Percentiles rank a stretch among this genome's conserved stretches.
Conservation (phyloP, 768 basidiomycete species). For the Brasilioporus rufonigricans region DNA sequence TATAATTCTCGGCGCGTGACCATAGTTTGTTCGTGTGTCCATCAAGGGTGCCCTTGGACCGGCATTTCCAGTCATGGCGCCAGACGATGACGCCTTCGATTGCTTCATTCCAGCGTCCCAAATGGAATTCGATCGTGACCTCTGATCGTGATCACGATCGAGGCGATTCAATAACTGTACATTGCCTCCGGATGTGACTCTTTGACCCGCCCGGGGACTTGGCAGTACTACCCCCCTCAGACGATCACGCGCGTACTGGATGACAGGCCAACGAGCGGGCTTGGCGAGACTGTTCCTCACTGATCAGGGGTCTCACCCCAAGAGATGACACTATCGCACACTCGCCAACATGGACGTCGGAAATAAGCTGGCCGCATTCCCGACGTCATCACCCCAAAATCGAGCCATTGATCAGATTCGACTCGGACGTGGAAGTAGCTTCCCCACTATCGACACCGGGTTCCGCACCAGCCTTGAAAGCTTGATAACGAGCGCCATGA, state of each 20-base stretch:
- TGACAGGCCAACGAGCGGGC: not conserved
- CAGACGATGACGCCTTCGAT: too few relatives aligned
- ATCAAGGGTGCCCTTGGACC: too few relatives aligned
- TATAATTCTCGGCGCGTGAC: too few relatives aligned
- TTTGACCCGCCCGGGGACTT: not conserved
- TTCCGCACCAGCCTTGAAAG: not conserved
- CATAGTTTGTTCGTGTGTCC: too few relatives aligned
- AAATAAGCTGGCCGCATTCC: not conserved
- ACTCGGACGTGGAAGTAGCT: too few relatives aligned
- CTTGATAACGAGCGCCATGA: not conserved
- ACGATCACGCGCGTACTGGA: not conserved
- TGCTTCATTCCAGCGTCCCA: not conserved
- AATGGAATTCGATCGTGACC: not conserved
- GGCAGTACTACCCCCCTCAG: not conserved
- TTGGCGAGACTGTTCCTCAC: too few relatives aligned
- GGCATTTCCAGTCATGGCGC: too few relatives aligned
- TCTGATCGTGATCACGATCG: not conserved
- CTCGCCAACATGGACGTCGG: not conserved
- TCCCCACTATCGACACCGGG: not conserved
- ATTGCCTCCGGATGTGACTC: not conserved
- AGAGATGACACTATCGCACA: too few relatives aligned
- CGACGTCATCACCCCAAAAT: not conserved
- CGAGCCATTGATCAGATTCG: too few relatives aligned
- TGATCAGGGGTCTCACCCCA: too few relatives aligned
- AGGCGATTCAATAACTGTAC: not conserved